Evolutionary conservation across 83 land plant species (phyloP).

Genomic region (Thuja plicata): DNA sequence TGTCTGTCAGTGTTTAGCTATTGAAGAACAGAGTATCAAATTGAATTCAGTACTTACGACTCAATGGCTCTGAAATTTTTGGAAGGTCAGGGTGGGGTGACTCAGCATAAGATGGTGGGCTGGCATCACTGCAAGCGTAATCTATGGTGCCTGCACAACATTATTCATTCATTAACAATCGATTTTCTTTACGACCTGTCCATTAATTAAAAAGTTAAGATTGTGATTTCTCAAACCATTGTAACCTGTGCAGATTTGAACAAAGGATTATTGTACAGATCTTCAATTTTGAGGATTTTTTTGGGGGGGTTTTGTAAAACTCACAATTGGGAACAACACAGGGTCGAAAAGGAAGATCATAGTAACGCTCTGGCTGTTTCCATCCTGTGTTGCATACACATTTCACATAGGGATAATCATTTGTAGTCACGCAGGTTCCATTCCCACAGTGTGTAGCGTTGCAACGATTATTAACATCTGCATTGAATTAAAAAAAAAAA

Average conservation of each 20-base stretch:
- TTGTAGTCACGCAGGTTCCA: not conserved
- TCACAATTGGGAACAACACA: not conserved
- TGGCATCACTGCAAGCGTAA: not conserved
- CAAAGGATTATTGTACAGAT: not conserved
- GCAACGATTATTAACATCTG: not conserved
- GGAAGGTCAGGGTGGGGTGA: not conserved
- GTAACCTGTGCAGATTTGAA: not conserved
- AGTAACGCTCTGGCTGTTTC: not conserved
- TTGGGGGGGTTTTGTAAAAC: not conserved
- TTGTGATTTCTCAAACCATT: not conserved
- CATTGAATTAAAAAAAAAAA: not conserved
- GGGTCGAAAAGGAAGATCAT: not conserved
- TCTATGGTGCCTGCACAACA: slow-evolving; percentile 2
- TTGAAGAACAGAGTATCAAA: not conserved
- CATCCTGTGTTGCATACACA: not conserved
- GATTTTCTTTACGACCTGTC: not conserved
- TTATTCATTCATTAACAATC: not conserved
- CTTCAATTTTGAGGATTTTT: not conserved
- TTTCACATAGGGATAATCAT: not conserved
- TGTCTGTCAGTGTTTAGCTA: too few relatives aligned
- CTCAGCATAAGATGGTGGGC: not conserved
- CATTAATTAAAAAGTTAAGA: not conserved
- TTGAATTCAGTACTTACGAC: not conserved
- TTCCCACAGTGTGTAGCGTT: not conserved
- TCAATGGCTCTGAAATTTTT: not conserved